Base-by-base conservation (phyloP, 192 early-diverging fungal species). In the Lunasporangiospora selenospora region DNA sequence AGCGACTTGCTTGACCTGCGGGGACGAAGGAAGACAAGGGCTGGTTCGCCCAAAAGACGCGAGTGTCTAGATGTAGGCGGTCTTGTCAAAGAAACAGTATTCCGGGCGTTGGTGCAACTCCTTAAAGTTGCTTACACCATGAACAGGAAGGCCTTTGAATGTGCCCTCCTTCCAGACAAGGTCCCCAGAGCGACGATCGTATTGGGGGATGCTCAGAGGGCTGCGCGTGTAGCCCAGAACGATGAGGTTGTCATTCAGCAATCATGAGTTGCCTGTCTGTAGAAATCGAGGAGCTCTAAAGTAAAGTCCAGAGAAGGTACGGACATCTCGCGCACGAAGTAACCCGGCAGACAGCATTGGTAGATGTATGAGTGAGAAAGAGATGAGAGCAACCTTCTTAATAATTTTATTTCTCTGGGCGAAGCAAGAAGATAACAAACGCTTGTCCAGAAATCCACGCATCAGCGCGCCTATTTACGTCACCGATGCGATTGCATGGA, bases 1-100 rank as follows among this genome's bases (percentile, higher is more conserved):
- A 65, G 71, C 36, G 71, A 75, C 56, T 75, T 75, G 10, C 63
- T 62, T 21, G 61, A 75, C 56, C 71, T 55, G 49, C 49, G 62
- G 30, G 71, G 71, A 44, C 55, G 62, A 45, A 65, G 63, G 49
- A 75, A 75, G 56, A 58, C 47, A 61, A 53, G 62, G n/a, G 23
- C 71, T 23, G 54, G 24, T 21, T 39, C 47, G 24, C 3, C 0
- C n/a, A 40, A 64, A 65, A 41, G 59, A 64, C 57, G 52, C 71
- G 24, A 75, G 56, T 15, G 41, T 53, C 48, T 32, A 9, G 56
- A 69, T 69, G 66, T 44, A 69, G 43, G 51, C 49, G 13, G 71
- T 65, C 8, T 63, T 61, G 49, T 75, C 71, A 32, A 75, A 75
- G 48, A 47, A 75, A 65, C 56, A 52, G 31, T 36, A n/a, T 19